Evolutionary conservation across 495 filamentous ascomycete species (phyloP), one percentile per base, ranked within the genome.

Genomic region (Neurospora sp.): DNA sequence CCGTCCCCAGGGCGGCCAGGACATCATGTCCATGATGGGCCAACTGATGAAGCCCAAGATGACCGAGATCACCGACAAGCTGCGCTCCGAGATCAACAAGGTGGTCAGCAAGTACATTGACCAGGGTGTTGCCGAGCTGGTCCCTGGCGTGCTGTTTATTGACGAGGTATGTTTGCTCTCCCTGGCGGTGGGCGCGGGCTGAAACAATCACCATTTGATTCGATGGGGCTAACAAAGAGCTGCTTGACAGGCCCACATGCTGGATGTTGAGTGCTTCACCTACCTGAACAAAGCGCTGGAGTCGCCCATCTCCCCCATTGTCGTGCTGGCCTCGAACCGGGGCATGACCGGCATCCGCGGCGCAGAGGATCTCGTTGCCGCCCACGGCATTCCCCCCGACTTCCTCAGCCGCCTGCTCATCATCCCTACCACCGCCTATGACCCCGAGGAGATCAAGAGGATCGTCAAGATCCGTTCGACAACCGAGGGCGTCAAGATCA

Each of bases 1-100:
- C 12, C 87, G 95, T 73, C 96, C 96, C 14, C 88, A 97, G 85
- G 95, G 96, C 40, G 96, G 96, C 71, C 96, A 99, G 84, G 96
- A 99, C 81, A 94, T 99, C 72, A 97, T 99, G 94, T 96, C 93
- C 81, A 98, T 99, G 96, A 97, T 99, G 94, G 95, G 95, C 74
- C 95, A 98, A 79, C 85, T 99, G 74, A 97, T 97, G 92, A 98
- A 97, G 87, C 96, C 96, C 73, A 96, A 96, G 86, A 97, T 97
- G 88, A 98, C 95, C 12, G 95, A 98, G 80, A 97, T 98, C 75
- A 98, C 95, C 41, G 95, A 98, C 79, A 98, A 99, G 84, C 84
- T 99, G 78, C 89, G 96, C 69, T 85, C 88, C 70, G 96, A 99
- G 84, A 98, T 99, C 84, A 96, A 99, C 88, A 98, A 97, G 84